Percentiles rank a stretch among this genome's conserved stretches.
phyloP scores from a whole-genome alignment of 163 green algal species.

The Chlamydomonas reinhardtii region DNA sequence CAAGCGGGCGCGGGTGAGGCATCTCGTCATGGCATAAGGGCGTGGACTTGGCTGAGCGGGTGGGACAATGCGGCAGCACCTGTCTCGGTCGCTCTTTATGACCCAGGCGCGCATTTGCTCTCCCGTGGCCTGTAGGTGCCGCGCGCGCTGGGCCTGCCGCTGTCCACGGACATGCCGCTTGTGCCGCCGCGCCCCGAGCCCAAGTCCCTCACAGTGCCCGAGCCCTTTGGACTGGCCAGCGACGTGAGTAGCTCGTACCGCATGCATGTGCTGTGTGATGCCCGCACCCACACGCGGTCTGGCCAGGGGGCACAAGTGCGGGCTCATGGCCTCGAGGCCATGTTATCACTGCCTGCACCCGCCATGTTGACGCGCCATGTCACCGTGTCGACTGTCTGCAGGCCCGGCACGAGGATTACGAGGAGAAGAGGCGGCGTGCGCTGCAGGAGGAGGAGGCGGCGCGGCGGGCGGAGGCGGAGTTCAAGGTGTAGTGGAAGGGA shows the following conservation, averaged over 20 bases:
- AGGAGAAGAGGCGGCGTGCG: slow-evolving; percentile 17
- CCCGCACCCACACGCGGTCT: no score
- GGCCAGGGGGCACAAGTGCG: no score
- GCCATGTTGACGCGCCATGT: no score
- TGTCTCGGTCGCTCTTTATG: no score
- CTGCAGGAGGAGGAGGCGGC: slow-evolving; percentile 57
- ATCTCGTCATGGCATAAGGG: no score
- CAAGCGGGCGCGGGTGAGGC: no score
- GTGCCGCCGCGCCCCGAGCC: slow-evolving; percentile 60
- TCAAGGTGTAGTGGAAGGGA: slow-evolving; percentile 53
- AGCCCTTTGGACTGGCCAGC: slow-evolving; percentile 53
- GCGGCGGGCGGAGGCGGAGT: slow-evolving; percentile 49
- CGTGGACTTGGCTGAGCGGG: no score
- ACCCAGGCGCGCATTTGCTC: no score
- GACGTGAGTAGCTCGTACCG: slow-evolving; percentile 16
- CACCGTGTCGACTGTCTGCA: background rate
- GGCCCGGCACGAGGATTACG: slow-evolving; percentile 52
- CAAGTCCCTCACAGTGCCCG: slow-evolving; percentile 56
- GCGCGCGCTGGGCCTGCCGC: slow-evolving; percentile 53
- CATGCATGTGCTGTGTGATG: background rate
- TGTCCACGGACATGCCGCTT: slow-evolving; percentile 55
- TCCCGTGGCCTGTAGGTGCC: slow-evolving; percentile 15
- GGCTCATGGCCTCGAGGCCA: no score
- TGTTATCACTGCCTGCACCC: no score
- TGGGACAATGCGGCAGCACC: no score